A percentile compares a stretch with the other conserved stretches of the same genome.
Conservation (phyloP, 1,284 basidiomycete species). For the Afroboletus lepidellus region DNA sequence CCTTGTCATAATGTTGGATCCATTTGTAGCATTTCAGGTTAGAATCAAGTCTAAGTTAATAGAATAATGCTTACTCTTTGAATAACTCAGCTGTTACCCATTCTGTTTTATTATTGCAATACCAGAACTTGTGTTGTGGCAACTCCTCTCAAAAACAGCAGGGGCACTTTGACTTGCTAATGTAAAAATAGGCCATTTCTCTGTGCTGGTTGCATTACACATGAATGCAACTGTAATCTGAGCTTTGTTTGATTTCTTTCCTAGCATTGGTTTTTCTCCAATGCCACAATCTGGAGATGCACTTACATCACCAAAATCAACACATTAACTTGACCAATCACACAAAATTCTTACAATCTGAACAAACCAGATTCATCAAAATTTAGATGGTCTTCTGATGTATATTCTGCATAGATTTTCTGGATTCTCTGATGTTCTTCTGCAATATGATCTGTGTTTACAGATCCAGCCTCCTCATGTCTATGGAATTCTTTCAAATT, state of each 20-base stretch:
- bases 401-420: background rate
- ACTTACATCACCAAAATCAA: background rate
- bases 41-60: background rate
- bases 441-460: background rate
- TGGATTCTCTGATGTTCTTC: background rate
- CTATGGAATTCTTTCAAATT: background rate
- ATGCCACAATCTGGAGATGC: background rate
- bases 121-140: background rate
- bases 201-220: too few relatives aligned
- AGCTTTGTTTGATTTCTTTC: background rate
- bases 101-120: background rate
- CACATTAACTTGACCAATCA: background rate
- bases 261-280: background rate
- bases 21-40: background rate
- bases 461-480: background rate
- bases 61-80: background rate
- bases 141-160: background rate
- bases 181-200: too few relatives aligned
- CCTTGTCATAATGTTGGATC: background rate
- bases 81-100: slow-evolving; percentile 3
- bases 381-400: background rate
- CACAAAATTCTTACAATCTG: background rate
- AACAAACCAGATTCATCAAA: background rate
- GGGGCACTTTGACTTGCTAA: too few relatives aligned
- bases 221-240: too few relatives aligned